These are phyloP conservation scores for Triticum urartu DNA, from an alignment of 176 grass and related monocot genomes.

Conservation along the genomic window DNA sequence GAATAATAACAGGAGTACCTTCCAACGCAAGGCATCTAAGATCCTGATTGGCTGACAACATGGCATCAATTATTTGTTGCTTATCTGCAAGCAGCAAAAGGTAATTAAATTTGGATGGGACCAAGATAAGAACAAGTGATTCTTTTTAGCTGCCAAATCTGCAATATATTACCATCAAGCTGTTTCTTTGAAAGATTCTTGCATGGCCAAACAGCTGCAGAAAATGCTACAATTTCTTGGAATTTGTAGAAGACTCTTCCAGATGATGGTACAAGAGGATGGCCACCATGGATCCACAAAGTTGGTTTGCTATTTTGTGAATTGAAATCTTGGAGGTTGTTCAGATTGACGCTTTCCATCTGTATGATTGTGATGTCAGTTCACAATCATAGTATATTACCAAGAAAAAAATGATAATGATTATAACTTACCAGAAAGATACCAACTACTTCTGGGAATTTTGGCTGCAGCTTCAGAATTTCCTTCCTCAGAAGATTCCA, in stretches of 20 bases:
- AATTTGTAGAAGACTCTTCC: constrained; percentile 54
- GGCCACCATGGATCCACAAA: constrained; percentile 77
- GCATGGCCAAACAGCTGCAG: constrained; percentile 56
- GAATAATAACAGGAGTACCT: constrained; percentile 46
- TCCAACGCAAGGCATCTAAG: constrained; percentile 62
- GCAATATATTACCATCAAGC: constrained; percentile 51
- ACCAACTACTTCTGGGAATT: constrained; percentile 47
- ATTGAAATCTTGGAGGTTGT: constrained; percentile 49
- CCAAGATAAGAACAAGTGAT: background rate
- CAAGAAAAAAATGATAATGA: constrained; percentile 8
- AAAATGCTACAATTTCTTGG: constrained; percentile 63
- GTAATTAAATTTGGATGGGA: constrained; percentile 21
- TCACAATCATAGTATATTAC: constrained; percentile 25
- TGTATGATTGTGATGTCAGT: constrained; percentile 38
- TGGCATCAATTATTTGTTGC: constrained; percentile 34
- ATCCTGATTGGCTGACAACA: constrained; percentile 67
- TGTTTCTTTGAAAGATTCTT: constrained; percentile 50
- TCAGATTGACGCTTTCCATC: constrained; percentile 63
- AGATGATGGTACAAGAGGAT: constrained; percentile 74
- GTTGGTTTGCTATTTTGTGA: constrained; percentile 55
- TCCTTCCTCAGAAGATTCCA: constrained; percentile 83
- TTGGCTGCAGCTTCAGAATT: constrained; percentile 53
- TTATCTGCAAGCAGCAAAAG: constrained; percentile 53
- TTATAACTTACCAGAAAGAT: constrained; percentile 62
- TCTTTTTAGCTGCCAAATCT: background rate